phyloP scores from a whole-genome alignment of 495 filamentous ascomycete genomes.

The Daldinia vernicosa region DNA sequence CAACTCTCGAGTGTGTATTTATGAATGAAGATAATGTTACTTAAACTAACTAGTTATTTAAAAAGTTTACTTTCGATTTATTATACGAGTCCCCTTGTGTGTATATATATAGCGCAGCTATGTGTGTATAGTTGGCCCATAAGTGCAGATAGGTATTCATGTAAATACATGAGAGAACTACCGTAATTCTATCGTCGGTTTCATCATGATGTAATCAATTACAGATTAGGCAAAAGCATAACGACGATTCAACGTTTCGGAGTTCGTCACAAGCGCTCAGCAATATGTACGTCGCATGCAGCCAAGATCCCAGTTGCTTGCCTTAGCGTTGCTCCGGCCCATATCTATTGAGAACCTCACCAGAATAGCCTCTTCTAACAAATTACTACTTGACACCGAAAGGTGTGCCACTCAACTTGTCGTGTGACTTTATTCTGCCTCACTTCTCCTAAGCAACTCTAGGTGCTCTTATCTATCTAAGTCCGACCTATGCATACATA shows the following conservation, averaged over 20 bases:
- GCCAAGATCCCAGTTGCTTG: slow-evolving; percentile 21
- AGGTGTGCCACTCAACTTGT: not conserved
- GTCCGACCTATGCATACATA: not conserved
- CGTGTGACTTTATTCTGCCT: not conserved
- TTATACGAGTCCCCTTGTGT: too few species aligned
- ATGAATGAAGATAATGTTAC: not conserved
- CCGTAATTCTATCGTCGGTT: not conserved
- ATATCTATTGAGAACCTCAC: not conserved
- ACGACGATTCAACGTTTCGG: slow-evolving; percentile 12
- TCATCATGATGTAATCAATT: slow-evolving; percentile 17
- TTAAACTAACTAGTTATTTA: not conserved
- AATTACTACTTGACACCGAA: not conserved
- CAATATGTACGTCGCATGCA: slow-evolving; percentile 15
- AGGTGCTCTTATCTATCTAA: too few species aligned
- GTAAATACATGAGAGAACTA: not conserved
- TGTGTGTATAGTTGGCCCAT: not conserved
- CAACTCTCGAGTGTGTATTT: not conserved
- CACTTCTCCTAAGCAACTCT: not conserved
- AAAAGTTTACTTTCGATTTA: not conserved
- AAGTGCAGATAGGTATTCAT: not conserved
- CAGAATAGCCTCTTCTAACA: not conserved
- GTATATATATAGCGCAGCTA: not conserved
- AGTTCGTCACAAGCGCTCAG: not conserved
- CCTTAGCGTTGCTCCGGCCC: slow-evolving; percentile 9
- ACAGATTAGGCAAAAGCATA: not conserved